Base-by-base conservation (phyloP, 805 yeast species). In the Starmerella geochares region DNA sequence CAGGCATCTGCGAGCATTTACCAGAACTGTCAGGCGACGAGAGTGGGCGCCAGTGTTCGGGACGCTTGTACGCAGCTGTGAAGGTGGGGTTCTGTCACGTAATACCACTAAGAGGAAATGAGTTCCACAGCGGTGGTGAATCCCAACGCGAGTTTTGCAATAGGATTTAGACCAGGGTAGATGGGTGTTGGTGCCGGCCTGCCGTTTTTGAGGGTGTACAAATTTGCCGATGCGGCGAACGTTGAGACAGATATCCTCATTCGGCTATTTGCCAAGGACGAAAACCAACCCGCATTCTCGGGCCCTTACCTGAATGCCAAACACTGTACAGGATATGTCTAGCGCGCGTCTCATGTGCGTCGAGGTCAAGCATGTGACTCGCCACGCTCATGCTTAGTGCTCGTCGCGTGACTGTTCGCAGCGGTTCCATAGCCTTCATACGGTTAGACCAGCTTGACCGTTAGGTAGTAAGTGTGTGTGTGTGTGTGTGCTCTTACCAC, bases 1-100 rank as follows among this genome's bases (percentile, higher is more conserved):
- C 55, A 3, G 52, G 25, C 54, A 51, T 54, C 25, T 23, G 19
- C 13, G 28, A 13, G 19, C 46, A 42, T 42, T n/a, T 21, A 42
- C 37, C 6, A 23, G 20, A 7, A 14, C 28, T 19, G 14, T 13
- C 28, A 9, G 28, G 16, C 27, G 27, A 24, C 29, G 42, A 3
- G 17, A 10, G 20, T 23, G 6, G 13, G n/a, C 20, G 25, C 20
- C 25, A n/a, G 21, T 7, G 7, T 11, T 36, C 25, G n/a, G 39
- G 20, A 16, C 37, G 10, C 9, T 7, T 16, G 21, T 5, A n/a
- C n/a, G 20, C 20, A 33, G 23, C 16, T 3, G 31, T 16, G 14
- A 27, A 27, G 44, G 23, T 10, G 44, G 44, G 44, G 23, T n/a
- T 40, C 11, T 40, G 44, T 40, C 31, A 40, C 44, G 44, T 40